These are phyloP conservation scores for Actinomucor elegans DNA, from an alignment of 371 early-diverging fungal species.

Conservation along the genomic window DNA sequence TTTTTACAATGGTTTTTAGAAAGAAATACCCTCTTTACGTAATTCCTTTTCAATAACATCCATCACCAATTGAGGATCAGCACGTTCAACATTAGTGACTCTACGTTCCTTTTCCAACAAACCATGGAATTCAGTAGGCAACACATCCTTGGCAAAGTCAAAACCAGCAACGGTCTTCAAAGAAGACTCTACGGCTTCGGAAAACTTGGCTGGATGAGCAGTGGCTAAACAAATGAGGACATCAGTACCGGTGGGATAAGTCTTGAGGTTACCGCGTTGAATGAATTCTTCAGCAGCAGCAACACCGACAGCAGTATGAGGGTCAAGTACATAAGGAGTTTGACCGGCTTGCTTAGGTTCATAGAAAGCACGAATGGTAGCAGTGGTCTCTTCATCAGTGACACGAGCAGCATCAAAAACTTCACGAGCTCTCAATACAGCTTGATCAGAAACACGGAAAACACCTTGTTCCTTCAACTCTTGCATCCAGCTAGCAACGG, in stretches of 20 bases:
- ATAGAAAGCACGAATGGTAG: conserved; percentile 73
- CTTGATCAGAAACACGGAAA: conserved; percentile 66
- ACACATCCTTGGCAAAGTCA: conserved; percentile 62
- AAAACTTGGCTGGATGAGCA: conserved; percentile 96
- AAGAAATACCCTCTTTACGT: conserved; percentile 42
- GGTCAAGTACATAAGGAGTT: conserved; percentile 82
- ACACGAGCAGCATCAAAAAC: conserved; percentile 79
- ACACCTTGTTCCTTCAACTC: conserved; percentile 70
- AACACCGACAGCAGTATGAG: conserved; percentile 96
- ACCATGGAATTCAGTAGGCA: conserved; percentile 72
- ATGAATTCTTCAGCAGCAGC: conserved; percentile 69
- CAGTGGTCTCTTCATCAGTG: conserved; percentile 72
- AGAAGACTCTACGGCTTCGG: conserved; percentile 85
- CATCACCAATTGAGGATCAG: conserved; percentile 60
- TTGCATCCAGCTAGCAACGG: conserved; percentile 79
- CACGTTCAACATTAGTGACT: conserved; percentile 58
- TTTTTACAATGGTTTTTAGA: conserved; percentile 34
- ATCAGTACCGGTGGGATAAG: conserved; percentile 36
- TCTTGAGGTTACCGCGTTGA: conserved; percentile 25
- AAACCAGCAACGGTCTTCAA: conserved; percentile 59
- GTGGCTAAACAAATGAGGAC: conserved; percentile 82
- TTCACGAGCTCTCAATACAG: conserved; percentile 67
- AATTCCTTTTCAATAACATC: conserved; percentile 62
- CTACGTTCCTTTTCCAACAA: conserved; percentile 69
- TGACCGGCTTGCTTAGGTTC: conserved; percentile 49